phyloP scores from a whole-genome alignment of 352 stramenopile species.

The Phytopythium vexans region DNA sequence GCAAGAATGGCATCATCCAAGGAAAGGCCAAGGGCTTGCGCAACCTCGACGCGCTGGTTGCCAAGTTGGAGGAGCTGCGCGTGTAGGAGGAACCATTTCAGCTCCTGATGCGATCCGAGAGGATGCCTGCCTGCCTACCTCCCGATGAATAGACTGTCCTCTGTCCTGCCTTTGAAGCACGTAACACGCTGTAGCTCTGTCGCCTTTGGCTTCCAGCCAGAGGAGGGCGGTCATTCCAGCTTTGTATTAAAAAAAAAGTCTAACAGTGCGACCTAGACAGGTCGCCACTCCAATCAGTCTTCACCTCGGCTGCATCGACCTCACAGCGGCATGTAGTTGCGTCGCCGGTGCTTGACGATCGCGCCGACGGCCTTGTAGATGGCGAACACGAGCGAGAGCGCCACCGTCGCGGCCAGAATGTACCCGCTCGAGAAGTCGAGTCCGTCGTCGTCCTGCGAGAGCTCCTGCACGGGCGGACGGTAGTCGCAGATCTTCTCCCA shows the following conservation, averaged over 20 bases:
- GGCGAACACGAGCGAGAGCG: constrained; percentile 39
- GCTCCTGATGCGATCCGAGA: not conserved
- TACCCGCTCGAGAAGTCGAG: constrained; percentile 18
- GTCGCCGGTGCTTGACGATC: constrained; percentile 34
- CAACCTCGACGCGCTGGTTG: constrained; percentile 42
- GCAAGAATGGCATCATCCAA: constrained; percentile 74
- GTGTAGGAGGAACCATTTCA: constrained; percentile 14
- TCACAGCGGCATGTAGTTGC: constrained; percentile 46
- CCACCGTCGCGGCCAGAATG: constrained; percentile 44
- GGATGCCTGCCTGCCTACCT: not conserved
- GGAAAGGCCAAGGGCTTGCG: constrained; percentile 65
- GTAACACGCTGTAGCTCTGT: too few species aligned
- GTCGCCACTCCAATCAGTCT: not conserved
- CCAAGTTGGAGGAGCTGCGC: constrained; percentile 40
- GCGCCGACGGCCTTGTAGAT: constrained; percentile 51
- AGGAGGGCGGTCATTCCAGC: too few species aligned
- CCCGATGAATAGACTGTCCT: not conserved
- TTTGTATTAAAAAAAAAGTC: too few species aligned
- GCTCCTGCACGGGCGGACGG: constrained; percentile 19
- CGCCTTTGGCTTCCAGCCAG: too few species aligned
- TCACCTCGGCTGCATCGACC: not conserved
- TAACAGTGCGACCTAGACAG: too few species aligned
- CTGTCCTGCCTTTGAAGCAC: too few species aligned
- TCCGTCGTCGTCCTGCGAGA: constrained; percentile 7
- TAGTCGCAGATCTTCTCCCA: constrained; percentile 86